These are phyloP conservation scores for Tricholoma hemisulphureum DNA, from an alignment of 768 basidiomycete genomes.

Conservation along the genomic window DNA sequence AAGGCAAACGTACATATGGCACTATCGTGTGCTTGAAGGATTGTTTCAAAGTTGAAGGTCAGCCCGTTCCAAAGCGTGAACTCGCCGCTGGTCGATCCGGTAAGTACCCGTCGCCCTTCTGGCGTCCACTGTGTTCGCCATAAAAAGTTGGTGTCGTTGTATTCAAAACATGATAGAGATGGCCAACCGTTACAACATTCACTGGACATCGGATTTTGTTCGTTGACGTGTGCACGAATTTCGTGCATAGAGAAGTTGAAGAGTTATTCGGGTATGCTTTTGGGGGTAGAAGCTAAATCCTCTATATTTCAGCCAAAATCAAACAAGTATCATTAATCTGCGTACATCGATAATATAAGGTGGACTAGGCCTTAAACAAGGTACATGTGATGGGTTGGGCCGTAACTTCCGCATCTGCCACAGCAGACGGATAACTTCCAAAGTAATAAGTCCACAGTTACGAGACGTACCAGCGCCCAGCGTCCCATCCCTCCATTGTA, in stretches of 20 bases:
- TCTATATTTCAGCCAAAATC: constrained; percentile 15
- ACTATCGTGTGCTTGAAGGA: constrained; percentile 97
- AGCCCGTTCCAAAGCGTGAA: constrained; percentile 99
- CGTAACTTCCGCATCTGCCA: constrained; percentile 71
- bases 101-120: constrained; percentile 88
- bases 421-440: constrained; percentile 8
- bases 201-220: constrained; percentile 99
- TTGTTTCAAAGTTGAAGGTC: constrained; percentile 99
- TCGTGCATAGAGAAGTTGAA: constrained; percentile 92
- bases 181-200: constrained; percentile 86
- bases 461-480: constrained; percentile 73
- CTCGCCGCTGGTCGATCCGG: constrained; percentile 95
- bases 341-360: constrained; percentile 89
- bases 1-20: constrained; percentile 89
- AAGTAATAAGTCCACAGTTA: background rate
- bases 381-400: constrained; percentile 73
- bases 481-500: constrained; percentile 87
- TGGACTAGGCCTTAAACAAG: constrained; percentile 78
- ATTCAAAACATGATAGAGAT: background rate
- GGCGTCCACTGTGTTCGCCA: constrained; percentile 83
- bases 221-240: constrained; percentile 96
- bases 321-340: constrained; percentile 10
- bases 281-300: constrained; percentile 85
- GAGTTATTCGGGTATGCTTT: constrained; percentile 89
- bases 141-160: constrained; percentile 2